A percentile compares a stretch with the other conserved stretches of the same genome.
phyloP scores from a whole-genome alignment of 2,329 filamentous ascomycete genomes.

The Ploettnerulaceae sp. region DNA sequence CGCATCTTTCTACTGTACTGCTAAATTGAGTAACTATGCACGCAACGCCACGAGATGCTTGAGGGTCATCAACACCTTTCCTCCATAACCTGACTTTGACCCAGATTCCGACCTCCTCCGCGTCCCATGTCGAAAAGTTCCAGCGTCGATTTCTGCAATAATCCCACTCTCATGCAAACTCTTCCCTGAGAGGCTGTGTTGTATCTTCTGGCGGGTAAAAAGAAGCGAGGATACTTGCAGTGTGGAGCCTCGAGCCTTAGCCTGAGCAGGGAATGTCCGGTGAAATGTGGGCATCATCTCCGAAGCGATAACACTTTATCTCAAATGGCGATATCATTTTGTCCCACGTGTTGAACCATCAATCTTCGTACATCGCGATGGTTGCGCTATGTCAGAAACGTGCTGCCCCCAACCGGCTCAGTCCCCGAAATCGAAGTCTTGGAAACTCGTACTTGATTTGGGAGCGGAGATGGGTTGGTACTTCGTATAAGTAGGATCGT shows the following conservation, averaged over 20 bases:
- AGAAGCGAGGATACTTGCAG: conserved; percentile 2
- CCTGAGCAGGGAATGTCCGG: not conserved
- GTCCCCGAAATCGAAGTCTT: not conserved
- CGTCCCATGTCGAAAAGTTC: too few relatives aligned
- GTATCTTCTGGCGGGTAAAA: too few relatives aligned
- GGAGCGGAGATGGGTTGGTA: not conserved
- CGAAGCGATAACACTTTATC: not conserved
- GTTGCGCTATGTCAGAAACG: too few relatives aligned
- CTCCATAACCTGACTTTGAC: too few relatives aligned
- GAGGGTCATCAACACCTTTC: too few relatives aligned
- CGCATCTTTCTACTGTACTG: too few relatives aligned
- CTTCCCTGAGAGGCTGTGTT: too few relatives aligned
- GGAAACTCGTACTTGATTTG: not conserved
- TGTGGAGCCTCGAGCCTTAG: not conserved
- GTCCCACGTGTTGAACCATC: conserved; percentile 1
- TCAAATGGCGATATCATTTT: conserved; percentile 3
- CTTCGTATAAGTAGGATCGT: conserved; percentile 9
- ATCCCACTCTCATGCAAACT: too few relatives aligned
- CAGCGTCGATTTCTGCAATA: too few relatives aligned
- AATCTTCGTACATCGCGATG: not conserved
- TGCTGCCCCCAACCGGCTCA: conserved; percentile 1
- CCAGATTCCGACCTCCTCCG: too few relatives aligned
- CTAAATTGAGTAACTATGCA: too few relatives aligned
- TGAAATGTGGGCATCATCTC: conserved; percentile 3
- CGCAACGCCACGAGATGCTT: too few relatives aligned